A percentile compares a stretch with the other conserved stretches of the same genome.
These are phyloP conservation scores for Amanita muscaria DNA, from an alignment of 768 basidiomycete genomes.

Conservation along the genomic window DNA sequence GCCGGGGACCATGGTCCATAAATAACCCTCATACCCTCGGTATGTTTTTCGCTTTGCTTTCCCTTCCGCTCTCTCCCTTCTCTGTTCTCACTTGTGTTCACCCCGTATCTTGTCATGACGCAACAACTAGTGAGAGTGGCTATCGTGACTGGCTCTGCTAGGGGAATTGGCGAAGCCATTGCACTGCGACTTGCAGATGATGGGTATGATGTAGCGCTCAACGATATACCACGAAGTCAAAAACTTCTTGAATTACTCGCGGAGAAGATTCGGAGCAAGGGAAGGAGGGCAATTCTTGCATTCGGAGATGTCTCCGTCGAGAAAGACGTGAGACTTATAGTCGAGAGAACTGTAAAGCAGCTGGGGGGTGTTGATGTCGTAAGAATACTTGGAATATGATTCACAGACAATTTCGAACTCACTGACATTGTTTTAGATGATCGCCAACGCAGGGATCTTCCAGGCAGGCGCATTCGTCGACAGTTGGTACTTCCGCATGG, in stretches of 20 bases:
- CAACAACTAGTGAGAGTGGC: no score
- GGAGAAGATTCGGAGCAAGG: slow-evolving; percentile 15
- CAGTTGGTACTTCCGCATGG: slow-evolving; percentile 12
- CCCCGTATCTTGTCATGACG: no score
- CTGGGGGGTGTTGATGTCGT: slow-evolving; percentile 23
- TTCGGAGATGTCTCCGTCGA: slow-evolving; percentile 28
- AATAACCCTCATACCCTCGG: no score
- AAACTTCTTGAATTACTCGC: slow-evolving; percentile 12
- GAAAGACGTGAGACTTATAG: slow-evolving; percentile 25
- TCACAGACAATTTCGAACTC: not conserved
- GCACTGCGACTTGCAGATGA: slow-evolving; percentile 9
- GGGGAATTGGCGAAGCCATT: slow-evolving; percentile 7
- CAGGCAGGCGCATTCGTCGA: slow-evolving; percentile 15
- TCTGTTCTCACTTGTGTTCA: no score
- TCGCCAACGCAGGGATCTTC: slow-evolving; percentile 24
- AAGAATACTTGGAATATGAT: slow-evolving; percentile 7
- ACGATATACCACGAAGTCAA: not conserved
- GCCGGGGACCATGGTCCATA: no score
- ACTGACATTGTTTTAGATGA: slow-evolving; percentile 18
- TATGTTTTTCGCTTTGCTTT: no score
- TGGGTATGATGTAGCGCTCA: slow-evolving; percentile 5
- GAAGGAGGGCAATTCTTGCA: slow-evolving; percentile 14
- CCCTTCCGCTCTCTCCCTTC: no score
- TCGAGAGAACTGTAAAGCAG: slow-evolving; percentile 25
- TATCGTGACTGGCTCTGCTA: slow-evolving; percentile 7